phyloP scores from a whole-genome alignment of 2,329 filamentous ascomycete genomes.

The Diaporthe capsici region DNA sequence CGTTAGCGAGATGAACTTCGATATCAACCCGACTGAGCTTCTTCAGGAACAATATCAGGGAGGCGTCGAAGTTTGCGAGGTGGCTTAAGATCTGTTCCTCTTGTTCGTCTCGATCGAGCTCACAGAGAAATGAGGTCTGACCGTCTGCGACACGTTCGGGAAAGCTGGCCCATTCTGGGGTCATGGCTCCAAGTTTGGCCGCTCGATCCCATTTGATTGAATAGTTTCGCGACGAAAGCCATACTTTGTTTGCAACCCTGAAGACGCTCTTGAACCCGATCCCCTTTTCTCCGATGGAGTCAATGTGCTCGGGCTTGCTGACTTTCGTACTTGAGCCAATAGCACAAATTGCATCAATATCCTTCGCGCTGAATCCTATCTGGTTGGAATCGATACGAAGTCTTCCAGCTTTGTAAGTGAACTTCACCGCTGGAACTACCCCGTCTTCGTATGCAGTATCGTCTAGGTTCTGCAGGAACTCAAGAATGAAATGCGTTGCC shows the following conservation, averaged over 20 bases:
- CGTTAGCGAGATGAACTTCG: neutral
- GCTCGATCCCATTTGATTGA: neutral
- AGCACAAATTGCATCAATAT: neutral
- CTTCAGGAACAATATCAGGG: neutral
- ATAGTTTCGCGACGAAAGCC: neutral
- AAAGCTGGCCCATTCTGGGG: neutral
- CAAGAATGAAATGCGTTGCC: neutral
- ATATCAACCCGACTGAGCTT: neutral
- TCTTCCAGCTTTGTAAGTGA: neutral
- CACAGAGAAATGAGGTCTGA: neutral
- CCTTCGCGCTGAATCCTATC: neutral
- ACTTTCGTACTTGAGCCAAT: neutral
- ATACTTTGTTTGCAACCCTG: neutral
- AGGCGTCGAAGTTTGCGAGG: neutral
- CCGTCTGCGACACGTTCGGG: neutral
- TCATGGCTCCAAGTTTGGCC: neutral
- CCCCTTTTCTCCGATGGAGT: neutral
- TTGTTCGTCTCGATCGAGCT: neutral
- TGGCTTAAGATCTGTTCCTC: neutral
- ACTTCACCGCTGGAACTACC: neutral
- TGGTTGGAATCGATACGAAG: neutral
- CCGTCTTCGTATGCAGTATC: neutral
- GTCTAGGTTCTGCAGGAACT: neutral
- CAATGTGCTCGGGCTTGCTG: neutral
- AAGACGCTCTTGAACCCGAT: conserved; percentile 5